A percentile compares a stretch with the other conserved stretches of the same genome.
Evolutionary conservation across 1,139 yeast species (phyloP).

Genomic region (Eremothecium sinecaudum): DNA sequence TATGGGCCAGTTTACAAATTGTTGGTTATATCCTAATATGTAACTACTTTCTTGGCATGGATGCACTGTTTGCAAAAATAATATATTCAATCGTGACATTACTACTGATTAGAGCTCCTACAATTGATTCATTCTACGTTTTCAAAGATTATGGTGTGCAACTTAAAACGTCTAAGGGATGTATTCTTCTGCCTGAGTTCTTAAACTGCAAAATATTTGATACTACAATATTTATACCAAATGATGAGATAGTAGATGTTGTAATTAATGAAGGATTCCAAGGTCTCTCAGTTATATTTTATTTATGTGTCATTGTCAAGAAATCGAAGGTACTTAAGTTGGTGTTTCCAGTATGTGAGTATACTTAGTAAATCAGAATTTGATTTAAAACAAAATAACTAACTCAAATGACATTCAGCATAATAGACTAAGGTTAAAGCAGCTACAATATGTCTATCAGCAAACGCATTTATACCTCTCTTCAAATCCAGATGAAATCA

Average conservation of each 20-base stretch:
- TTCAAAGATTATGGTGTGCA: constrained; percentile 30
- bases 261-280: constrained; percentile 62
- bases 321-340: constrained; percentile 28
- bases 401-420: no score
- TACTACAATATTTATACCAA: constrained; percentile 39
- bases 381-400: no score
- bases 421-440: constrained; percentile 3
- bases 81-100: constrained; percentile 1
- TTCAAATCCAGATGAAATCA: no score
- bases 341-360: constrained; percentile 31
- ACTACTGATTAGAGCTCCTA: constrained; percentile 17
- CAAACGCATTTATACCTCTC: constrained; percentile 2
- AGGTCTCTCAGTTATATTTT: constrained; percentile 52
- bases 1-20: background rate
- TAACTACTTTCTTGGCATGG: no score
- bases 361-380: no score
- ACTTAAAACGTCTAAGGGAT: constrained; percentile 18
- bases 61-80: no score
- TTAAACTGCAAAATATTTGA: constrained; percentile 11
- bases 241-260: constrained; percentile 45
- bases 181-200: constrained; percentile 17
- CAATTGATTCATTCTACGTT: constrained; percentile 23
- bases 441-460: constrained; percentile 4
- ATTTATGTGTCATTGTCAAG: constrained; percentile 47
- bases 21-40: background rate